Evolutionary conservation across 352 stramenopile genomes (phyloP), one percentile per base, ranked within the genome.

Genomic region (Globisporangium cylindrosporum): DNA sequence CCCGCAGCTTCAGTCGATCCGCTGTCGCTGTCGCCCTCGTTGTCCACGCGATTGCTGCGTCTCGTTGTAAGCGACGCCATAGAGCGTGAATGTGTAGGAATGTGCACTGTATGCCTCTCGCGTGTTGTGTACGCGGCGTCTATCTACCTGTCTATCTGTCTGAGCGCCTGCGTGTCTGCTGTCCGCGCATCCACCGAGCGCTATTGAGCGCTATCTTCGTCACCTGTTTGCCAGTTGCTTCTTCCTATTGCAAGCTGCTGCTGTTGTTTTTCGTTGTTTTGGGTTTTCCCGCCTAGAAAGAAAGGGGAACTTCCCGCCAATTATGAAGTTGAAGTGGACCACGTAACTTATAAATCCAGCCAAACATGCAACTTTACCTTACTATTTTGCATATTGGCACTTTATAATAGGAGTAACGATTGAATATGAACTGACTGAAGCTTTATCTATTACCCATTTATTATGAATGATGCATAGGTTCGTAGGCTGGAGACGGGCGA

Each of bases 271-370:
- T 46, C 46, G 29, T 51, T 46, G 24, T 64, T 53, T 24, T 3
- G 10, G 41, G 25, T 20, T 34, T 66, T 59, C 60, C 29, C 48
- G 59, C 60, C 18, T 18, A 51, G 60, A 51, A 34, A 20, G 20
- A n/a, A n/a, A 34, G 46, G 18, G 46, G 29, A 38, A 41, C 41
- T 41, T 66, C 27, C 25, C 48, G 60, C 60, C 60, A 66, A 66
- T 66, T 59, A 59, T 59, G 46, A 57, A 3, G 29, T 51, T 66
- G 60, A 59, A 66, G 60, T 66, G 60, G 60, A 5, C 60, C 60
- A 66, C 60, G 58, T 59, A 49, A 36, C 14, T 29, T 61, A 22
- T 41, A 43, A 6, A 46, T 46, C 38, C 38, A 46, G 14, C 4
- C 38, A 7, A 38, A 38, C 5, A 38, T 12, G 25, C 1, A 22